Evolutionary conservation across 2,329 filamentous ascomycete genomes (phyloP).

Genomic region (Plectosphaerella sp.): DNA sequence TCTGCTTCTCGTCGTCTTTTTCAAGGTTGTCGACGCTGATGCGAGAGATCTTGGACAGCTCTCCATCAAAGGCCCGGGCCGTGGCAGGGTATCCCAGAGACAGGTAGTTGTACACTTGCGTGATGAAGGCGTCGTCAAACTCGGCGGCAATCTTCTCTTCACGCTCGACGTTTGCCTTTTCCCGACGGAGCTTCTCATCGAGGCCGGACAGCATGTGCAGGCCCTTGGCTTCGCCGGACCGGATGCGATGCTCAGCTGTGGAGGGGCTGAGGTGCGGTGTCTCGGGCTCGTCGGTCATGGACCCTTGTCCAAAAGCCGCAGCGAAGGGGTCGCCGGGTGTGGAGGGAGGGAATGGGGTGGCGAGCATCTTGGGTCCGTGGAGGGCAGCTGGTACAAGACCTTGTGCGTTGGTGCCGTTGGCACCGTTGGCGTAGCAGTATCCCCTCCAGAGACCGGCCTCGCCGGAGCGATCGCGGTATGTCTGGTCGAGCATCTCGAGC

Average conservation of each 20-base stretch:
- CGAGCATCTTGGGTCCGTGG: conserved; percentile 43
- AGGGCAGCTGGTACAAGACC: conserved; percentile 36
- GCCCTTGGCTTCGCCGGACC: conserved; percentile 31
- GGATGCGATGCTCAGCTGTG: conserved; percentile 19
- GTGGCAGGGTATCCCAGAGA: conserved; percentile 87
- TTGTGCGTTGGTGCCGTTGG: conserved; percentile 25
- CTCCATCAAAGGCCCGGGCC: conserved; percentile 77
- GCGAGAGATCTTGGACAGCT: conserved; percentile 75
- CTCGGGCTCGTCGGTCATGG: conserved; percentile 35
- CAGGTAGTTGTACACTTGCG: conserved; percentile 95
- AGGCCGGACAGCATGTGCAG: conserved; percentile 47
- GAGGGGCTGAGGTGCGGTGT: conserved; percentile 14
- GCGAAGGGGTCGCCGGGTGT: conserved; percentile 39
- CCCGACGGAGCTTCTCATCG: conserved; percentile 44
- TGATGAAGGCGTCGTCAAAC: conserved; percentile 81
- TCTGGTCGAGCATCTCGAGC: conserved; percentile 38
- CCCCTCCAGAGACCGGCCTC: conserved; percentile 72
- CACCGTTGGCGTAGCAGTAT: no score
- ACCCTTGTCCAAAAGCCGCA: conserved; percentile 30
- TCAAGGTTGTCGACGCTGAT: conserved; percentile 66
- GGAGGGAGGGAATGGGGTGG: conserved; percentile 40
- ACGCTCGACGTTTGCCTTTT: conserved; percentile 44
- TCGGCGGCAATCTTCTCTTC: conserved; percentile 57
- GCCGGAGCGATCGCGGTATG: conserved; percentile 51
- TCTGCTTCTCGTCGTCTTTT: conserved; percentile 59